Base-by-base conservation (phyloP, 2,329 filamentous ascomycete species). In the Xylaria sp. region DNA sequence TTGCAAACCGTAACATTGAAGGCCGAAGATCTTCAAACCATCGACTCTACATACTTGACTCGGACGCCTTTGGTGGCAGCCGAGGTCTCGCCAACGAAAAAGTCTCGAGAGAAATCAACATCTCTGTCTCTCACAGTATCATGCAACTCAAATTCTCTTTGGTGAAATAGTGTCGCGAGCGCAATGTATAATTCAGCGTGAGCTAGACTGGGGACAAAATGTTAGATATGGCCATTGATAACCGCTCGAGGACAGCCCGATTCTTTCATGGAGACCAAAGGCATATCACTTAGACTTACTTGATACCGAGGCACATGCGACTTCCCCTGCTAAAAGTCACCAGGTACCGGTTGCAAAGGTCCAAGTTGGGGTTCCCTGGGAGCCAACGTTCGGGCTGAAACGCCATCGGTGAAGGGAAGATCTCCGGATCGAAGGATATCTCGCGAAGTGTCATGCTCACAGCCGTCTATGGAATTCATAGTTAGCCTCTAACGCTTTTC, bases 341-440 rank as follows among this genome's bases (percentile, higher is more conserved):
- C 20, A 65, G 43, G 36, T 67, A 60, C 13, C 57, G 63, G 43
- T 72, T 73, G 18, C 66, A 67, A 9, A n/a, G 23, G 3, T 73
- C 67, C n/a, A 73, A 25, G 28, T 71, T 56, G 12, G 71, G 69
- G 4, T 73, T 73, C 36, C 49, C 64, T 10, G 70, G 62, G 6
- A 73, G 46, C 71, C 70, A 73, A 18, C 71, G 64, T 59, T 73
- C 65, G 8, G 71, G 69, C 9, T 39, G 67, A 55, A 73, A 73
- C n/a, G 66, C 43, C 48, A 25, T 60, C 1, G 71, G 71, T 3
- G 69, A 62, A 8, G 58, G 62, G 10, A 70, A 73, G 9, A 72
- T 64, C 18, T 67, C 64, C 2, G 69, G 67, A 28, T 72, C 69
- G n/a, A 72, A 67, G 13, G 70, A 69, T 20, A 72, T 64, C 28